phyloP scores from a whole-genome alignment of 169 alveolate genomes.

The Babesia bigemina region DNA sequence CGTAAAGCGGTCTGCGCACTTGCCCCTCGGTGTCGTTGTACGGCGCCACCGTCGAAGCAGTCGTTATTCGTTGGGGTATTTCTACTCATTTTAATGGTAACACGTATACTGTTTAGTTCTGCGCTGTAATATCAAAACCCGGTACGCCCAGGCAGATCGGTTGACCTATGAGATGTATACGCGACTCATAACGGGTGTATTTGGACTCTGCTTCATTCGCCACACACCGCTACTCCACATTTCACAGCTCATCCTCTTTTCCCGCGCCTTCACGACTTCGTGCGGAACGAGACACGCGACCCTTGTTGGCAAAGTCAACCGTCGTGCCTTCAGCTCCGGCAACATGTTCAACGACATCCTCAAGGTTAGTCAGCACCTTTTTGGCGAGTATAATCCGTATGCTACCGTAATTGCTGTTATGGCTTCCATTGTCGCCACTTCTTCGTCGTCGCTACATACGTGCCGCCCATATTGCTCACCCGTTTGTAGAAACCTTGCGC shows the following conservation, averaged over 20 bases:
- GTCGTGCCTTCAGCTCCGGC: not conserved
- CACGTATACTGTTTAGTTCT: too few species aligned
- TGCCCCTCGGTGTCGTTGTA: too few species aligned
- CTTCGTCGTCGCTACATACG: too few species aligned
- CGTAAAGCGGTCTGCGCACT: too few species aligned
- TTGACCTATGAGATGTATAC: slow-evolving; percentile 5
- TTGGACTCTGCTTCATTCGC: slow-evolving; percentile 1
- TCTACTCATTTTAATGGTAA: too few species aligned
- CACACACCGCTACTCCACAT: not conserved
- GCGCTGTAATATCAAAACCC: too few species aligned
- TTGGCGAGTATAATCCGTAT: not conserved
- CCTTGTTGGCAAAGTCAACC: too few species aligned
- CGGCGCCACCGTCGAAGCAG: too few species aligned
- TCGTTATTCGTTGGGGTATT: too few species aligned
- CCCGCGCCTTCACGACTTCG: too few species aligned
- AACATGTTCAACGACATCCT: slow-evolving; percentile 34
- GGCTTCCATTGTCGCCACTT: too few species aligned
- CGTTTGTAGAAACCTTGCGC: slow-evolving; percentile 58
- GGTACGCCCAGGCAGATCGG: not conserved
- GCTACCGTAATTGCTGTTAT: not conserved
- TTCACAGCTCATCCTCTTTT: not conserved
- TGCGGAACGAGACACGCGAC: too few species aligned
- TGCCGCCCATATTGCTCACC: not conserved
- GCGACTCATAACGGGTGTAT: not conserved
- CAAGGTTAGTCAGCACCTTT: slow-evolving; percentile 9